A percentile compares a stretch with the other conserved stretches of the same genome.
Conservation (phyloP, 139 green algal species). For the Coelastrella sp. region DNA sequence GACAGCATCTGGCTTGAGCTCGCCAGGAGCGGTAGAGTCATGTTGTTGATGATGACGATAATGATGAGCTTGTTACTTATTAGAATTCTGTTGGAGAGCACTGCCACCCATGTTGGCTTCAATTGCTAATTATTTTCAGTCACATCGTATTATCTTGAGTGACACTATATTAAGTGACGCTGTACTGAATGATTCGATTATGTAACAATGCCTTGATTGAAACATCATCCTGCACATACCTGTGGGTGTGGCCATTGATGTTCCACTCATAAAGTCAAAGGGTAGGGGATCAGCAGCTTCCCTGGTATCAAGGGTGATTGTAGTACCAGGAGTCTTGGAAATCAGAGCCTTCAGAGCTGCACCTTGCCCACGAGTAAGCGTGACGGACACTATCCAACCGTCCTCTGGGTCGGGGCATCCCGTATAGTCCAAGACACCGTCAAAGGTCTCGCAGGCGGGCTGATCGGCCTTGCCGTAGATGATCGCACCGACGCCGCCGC, state of each 20-base stretch:
- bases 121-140: no score
- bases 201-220: no score
- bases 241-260: background rate
- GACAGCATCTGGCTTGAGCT: no score
- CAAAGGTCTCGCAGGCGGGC: constrained; percentile 18
- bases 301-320: background rate
- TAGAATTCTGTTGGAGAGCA: no score
- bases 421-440: background rate
- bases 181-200: no score
- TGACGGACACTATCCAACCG: background rate
- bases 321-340: no score
- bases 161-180: no score
- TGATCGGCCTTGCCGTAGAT: constrained; percentile 14
- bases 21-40: no score
- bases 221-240: background rate
- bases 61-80: no score
- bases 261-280: constrained; percentile 27
- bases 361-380: background rate
- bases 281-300: background rate
- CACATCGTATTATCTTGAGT: no score
- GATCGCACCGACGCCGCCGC: constrained; percentile 4
- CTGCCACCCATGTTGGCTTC: no score
- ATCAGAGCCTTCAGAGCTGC: background rate
- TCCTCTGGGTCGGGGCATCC: background rate
- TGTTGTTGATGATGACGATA: no score